phyloP scores from a whole-genome alignment of 257 asterid species.

The Echites panduratus region DNA sequence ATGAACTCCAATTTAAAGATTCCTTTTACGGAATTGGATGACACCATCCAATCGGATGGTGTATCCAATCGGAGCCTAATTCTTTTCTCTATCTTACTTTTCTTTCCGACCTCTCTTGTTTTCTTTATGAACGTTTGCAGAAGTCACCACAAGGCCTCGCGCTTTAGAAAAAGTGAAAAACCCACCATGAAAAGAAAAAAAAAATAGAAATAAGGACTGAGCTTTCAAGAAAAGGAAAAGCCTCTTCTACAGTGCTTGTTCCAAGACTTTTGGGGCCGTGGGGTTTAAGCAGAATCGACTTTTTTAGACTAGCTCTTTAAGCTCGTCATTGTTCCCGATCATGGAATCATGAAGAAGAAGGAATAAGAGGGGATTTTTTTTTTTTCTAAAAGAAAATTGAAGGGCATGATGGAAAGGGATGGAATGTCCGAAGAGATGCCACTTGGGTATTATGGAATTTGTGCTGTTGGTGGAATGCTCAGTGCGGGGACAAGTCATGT shows the following conservation, averaged over 20 bases:
- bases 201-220: too few relatives aligned
- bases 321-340: slow-evolving; percentile 2
- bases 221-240: slow-evolving; percentile 1
- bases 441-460: slow-evolving; percentile 33
- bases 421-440: slow-evolving; percentile 26
- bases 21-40: too few relatives aligned
- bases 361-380: not conserved
- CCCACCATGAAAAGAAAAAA: too few relatives aligned
- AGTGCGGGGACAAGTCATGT: slow-evolving; percentile 45
- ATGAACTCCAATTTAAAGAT: too few relatives aligned
- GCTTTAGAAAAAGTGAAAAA: too few relatives aligned
- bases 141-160: too few relatives aligned
- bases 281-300: slow-evolving; percentile 18
- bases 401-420: slow-evolving; percentile 6
- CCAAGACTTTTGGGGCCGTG: slow-evolving; percentile 11
- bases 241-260: slow-evolving; percentile 1
- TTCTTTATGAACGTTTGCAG: too few relatives aligned
- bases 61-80: too few relatives aligned
- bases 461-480: slow-evolving; percentile 37
- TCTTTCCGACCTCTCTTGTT: too few relatives aligned
- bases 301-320: not conserved
- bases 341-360: slow-evolving; percentile 18
- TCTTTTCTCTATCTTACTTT: too few relatives aligned
- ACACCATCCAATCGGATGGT: too few relatives aligned
- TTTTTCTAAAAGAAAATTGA: not conserved